These are phyloP conservation scores for Allium cepa DNA, from an alignment of 106 monocot species.

Conservation along the genomic window DNA sequence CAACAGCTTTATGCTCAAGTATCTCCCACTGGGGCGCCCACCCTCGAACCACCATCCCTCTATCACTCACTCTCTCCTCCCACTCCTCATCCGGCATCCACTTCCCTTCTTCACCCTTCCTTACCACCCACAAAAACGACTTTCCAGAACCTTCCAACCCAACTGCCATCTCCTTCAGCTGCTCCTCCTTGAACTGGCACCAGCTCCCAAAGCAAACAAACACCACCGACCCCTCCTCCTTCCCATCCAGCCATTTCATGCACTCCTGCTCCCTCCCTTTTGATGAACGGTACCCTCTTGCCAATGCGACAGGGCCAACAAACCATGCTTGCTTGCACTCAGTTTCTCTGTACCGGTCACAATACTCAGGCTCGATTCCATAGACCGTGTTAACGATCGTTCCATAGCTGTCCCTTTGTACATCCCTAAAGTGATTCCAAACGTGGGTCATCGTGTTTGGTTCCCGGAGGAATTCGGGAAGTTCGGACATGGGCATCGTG, in stretches of 20 bases:
- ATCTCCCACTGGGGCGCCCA: conserved; percentile 36
- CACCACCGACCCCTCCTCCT: conserved; percentile 8
- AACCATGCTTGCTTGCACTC: conserved; percentile 25
- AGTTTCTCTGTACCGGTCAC: conserved; percentile 13
- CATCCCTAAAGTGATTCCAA: conserved; percentile 17
- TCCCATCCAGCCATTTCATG: conserved; percentile 6
- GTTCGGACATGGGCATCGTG: conserved; percentile 20
- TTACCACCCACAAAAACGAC: conserved; percentile 22
- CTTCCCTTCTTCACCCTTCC: conserved; percentile 5
- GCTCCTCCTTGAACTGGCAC: conserved; percentile 5
- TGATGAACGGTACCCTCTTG: conserved; percentile 2
- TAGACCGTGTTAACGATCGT: conserved; percentile 39
- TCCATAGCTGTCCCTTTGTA: conserved; percentile 25
- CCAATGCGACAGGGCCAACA: conserved; percentile 31
- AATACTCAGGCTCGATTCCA: conserved; percentile 28
- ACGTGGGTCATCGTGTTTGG: conserved; percentile 5
- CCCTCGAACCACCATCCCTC: not conserved
- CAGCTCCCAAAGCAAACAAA: conserved; percentile 10
- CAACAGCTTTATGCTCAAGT: conserved; percentile 28
- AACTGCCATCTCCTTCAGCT: conserved; percentile 8
- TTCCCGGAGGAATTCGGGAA: conserved; percentile 24
- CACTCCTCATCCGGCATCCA: conserved; percentile 1
- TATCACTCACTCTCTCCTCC: not conserved
- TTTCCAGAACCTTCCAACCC: conserved; percentile 1
- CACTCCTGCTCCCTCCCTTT: not conserved